Percentiles rank a stretch among this genome's conserved stretches.
These are phyloP conservation scores for Lasiodiplodia sp. DNA, from an alignment of 2,329 filamentous ascomycete species.

Conservation along the genomic window DNA sequence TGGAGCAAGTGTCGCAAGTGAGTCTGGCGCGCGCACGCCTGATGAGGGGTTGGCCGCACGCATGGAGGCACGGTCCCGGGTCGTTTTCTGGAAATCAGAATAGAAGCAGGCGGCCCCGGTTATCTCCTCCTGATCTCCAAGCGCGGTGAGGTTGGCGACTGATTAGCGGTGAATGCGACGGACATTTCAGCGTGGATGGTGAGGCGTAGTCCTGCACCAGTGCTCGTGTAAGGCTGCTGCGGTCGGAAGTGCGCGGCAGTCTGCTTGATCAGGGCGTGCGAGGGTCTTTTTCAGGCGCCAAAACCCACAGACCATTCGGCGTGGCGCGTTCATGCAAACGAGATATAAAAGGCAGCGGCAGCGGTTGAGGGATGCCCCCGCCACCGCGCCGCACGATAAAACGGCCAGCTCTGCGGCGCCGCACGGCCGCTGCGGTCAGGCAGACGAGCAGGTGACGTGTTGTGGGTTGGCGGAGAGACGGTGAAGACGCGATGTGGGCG, in stretches of 20 bases:
- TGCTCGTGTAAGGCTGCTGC: conserved; percentile 5
- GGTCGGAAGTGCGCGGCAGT: conserved; percentile 11
- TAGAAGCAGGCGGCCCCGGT: conserved; percentile 13
- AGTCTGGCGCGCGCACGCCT: conserved; percentile 1
- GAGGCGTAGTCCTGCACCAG: background rate
- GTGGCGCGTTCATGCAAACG: conserved; percentile 2
- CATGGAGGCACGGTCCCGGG: conserved; percentile 15
- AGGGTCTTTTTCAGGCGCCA: conserved; percentile 18
- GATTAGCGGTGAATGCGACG: conserved; percentile 18
- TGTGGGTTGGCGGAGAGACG: conserved; percentile 26
- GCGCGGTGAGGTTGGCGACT: conserved; percentile 19
- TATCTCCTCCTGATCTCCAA: conserved; percentile 23
- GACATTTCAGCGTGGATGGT: background rate
- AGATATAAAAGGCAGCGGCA: conserved; percentile 15
- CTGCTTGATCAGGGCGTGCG: conserved; percentile 9
- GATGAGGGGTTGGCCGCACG: conserved; percentile 6
- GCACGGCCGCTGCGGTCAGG: background rate
- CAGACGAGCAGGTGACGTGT: conserved; percentile 23
- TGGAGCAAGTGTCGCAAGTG: conserved; percentile 23
- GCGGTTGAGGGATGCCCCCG: background rate
- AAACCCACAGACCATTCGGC: conserved; percentile 18
- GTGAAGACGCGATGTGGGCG: background rate
- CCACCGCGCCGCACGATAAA: background rate
- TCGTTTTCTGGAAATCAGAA: conserved; percentile 17
- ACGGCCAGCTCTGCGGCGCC: background rate